phyloP scores from a whole-genome alignment of 2,329 filamentous ascomycete species.

The Cladosporium halotolerans region DNA sequence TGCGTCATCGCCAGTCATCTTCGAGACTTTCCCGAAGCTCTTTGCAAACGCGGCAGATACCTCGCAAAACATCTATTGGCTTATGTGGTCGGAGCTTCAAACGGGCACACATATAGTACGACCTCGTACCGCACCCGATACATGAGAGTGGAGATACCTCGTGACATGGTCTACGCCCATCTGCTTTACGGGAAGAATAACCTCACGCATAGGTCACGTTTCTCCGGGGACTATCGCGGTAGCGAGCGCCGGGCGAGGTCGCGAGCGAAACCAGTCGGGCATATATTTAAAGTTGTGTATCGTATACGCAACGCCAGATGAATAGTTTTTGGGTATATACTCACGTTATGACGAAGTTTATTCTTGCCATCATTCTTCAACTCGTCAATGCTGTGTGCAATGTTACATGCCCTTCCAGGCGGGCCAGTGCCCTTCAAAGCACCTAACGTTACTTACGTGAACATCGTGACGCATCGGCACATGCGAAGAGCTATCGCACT shows the following conservation, averaged over 20 bases:
- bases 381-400: too few species aligned
- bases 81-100: background rate
- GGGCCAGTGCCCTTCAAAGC: too few species aligned
- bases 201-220: background rate
- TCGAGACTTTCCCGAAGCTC: background rate
- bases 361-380: too few species aligned
- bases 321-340: too few species aligned
- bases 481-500: too few species aligned
- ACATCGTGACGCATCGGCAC: too few species aligned
- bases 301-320: background rate
- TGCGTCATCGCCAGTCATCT: background rate
- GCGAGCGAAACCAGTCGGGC: background rate
- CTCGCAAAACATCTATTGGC: background rate
- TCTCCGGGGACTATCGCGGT: background rate
- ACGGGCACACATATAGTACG: background rate
- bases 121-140: background rate
- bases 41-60: background rate
- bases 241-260: background rate
- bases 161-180: background rate
- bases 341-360: too few species aligned
- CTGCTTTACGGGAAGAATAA: background rate
- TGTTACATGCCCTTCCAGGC: too few species aligned
- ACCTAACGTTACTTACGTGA: too few species aligned
- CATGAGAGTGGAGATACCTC: background rate
- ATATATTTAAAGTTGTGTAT: background rate